Base-by-base conservation (phyloP, 345 rosid genomes). In the Excoecaria cochinchinensis region DNA sequence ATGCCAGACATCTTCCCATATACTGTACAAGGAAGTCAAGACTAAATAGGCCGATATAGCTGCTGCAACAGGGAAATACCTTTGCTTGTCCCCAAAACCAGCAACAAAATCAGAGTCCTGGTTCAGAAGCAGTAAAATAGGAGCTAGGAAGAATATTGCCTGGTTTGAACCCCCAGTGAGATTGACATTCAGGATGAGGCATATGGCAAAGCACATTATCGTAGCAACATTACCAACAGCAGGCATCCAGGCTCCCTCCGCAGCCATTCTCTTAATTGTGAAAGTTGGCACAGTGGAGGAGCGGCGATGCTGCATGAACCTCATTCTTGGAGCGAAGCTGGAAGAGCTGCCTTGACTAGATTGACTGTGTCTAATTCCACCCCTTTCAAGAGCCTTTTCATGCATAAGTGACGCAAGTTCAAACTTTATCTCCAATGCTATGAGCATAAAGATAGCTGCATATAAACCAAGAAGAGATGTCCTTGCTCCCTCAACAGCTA, bases 181-280 rank as follows among this genome's bases (percentile, higher is more conserved):
- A 76, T 87, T 88, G 77, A 90, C 79, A 71, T 93, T 96, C 86
- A 93, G 84, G 79, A 93, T 92, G 71, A 96, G 80, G 90, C 99
- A 96, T 79, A 90, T 93, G 36, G 97, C 95, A 74, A 96, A 96
- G 85, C 99, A 96, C 97, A 92, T 90, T 39, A 90, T 77, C 5
- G 99, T 90, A 46, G 99, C 97, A 22, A 93, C 95, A 36, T 96
- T 96, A 46, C 99, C 99, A 24, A 92, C 93, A 0, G 95, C 90
- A 0, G 99, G 99, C 99, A 96, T 96, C 99, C 99, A 96, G 25
- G 97, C 96, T 71, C 97, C 99, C 76, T 96, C 97, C 59, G 95
- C 92, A 51, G 97, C 92, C 88, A 96, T 93, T 82, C 87, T 90
- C 89, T 93, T 95, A 78, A 93, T 86, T 21, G 97, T 89, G 85